Evolutionary conservation across 2,329 filamentous ascomycete genomes (phyloP), one percentile per base, ranked within the genome.

Genomic region (Phoma sp.): DNA sequence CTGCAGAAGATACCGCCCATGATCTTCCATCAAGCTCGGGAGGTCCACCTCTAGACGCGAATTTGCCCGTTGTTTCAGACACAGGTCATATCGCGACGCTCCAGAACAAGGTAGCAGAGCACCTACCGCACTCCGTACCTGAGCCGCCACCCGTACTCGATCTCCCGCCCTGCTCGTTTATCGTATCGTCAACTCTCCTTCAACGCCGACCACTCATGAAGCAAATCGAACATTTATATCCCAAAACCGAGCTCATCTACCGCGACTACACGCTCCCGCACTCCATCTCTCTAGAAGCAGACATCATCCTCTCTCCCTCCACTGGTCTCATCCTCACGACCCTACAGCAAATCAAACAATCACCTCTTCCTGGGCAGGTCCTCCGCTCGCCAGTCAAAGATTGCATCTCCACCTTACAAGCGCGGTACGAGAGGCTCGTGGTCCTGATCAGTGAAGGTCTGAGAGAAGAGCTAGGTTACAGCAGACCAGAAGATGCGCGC

Each of bases 291-390:
- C 75, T 78, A 6, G 89, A 92, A 70, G 88, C 90, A 2, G 92
- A 96, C 64, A 74, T 96, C 3, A 83, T 89, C 1, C 65, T 93
- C 5, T 90, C 90, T 0, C 86, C 90, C 0, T 80, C 79, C 0
- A 85, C 84, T 0, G 92, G 90, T 0, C 76, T 96, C 2, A 73
- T 96, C 0, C 68, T 90, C 19, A 90, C 90, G 0, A 90, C 85
- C 0, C 77, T 93, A 5, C 85, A 93, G 57, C 86, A 88, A 61
- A 81, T 89, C 24, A 88, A 87, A 38, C 93, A 96, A 66, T 84
- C 82, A 43, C 80, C 88, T 2, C 78, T 92, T 0, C 90, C 91
- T 0, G 87, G 88, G 0, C 82, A 85, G 47, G 61, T 57, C 2
- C 62, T 69, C 5, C 49, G 46, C 12, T 68, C 67, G 0, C 60